A percentile compares a stretch with the other conserved stretches of the same genome.
These are phyloP conservation scores for Tephrocybe sp. DNA, from an alignment of 768 basidiomycete species.

Conservation along the genomic window DNA sequence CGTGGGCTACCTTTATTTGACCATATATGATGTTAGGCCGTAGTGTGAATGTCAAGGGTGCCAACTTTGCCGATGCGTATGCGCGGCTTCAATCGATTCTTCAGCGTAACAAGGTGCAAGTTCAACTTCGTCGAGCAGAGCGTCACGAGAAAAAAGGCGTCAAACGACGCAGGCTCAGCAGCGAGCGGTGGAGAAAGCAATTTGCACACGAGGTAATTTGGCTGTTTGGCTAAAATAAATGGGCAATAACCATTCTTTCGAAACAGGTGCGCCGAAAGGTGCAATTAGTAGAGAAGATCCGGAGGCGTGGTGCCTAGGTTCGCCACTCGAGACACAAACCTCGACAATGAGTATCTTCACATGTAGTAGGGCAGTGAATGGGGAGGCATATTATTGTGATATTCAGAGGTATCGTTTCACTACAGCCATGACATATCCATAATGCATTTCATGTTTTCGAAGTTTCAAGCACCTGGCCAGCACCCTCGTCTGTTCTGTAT, in stretches of 20 bases:
- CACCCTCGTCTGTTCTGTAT: background rate
- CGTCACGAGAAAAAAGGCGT: conserved; percentile 84
- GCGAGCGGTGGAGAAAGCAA: conserved; percentile 74
- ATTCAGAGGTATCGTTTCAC: background rate
- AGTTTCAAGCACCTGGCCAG: background rate
- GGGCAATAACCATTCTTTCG: conserved; percentile 9
- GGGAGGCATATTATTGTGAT: background rate
- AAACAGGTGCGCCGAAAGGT: conserved; percentile 80
- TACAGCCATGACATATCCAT: background rate
- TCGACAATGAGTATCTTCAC: background rate
- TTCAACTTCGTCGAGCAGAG: conserved; percentile 44
- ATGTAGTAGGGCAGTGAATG: background rate
- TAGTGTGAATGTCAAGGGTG: conserved; percentile 43
- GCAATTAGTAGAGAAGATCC: conserved; percentile 74
- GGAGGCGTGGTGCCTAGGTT: conserved; percentile 64
- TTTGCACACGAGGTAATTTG: conserved; percentile 74
- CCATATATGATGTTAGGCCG: conserved; percentile 46
- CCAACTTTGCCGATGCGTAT: conserved; percentile 47
- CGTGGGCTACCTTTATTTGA: background rate
- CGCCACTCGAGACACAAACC: background rate
- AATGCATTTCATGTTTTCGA: background rate
- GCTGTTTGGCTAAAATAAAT: conserved; percentile 6
- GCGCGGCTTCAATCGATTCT: conserved; percentile 49
- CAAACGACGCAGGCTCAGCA: conserved; percentile 70
- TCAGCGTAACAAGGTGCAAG: conserved; percentile 50